Evolutionary conservation across 2,329 filamentous ascomycete genomes (phyloP).

Genomic region (Ascochyta pisi): DNA sequence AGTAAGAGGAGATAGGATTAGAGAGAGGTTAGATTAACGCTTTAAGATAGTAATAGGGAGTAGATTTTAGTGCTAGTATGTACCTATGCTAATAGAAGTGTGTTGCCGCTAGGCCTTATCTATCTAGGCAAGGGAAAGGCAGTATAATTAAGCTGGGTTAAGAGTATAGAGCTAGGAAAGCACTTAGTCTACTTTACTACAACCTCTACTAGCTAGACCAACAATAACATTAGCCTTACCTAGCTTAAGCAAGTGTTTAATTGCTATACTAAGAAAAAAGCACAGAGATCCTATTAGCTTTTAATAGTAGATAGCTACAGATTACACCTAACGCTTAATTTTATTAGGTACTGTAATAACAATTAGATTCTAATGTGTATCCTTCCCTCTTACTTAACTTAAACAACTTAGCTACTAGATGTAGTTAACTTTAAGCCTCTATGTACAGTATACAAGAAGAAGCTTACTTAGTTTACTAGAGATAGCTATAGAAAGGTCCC

Average conservation of each 20-base stretch:
- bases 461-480: too few species aligned
- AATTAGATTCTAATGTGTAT: too few species aligned
- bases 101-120: constrained; percentile 2
- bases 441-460: rapidly evolving
- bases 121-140: neutral
- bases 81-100: constrained; percentile 15
- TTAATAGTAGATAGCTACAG: neutral
- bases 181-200: constrained; percentile 1
- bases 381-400: too few species aligned
- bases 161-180: constrained; percentile 5
- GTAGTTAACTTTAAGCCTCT: too few species aligned
- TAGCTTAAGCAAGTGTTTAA: neutral
- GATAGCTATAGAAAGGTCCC: too few species aligned
- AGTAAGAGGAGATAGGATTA: neutral
- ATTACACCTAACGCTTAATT: too few species aligned
- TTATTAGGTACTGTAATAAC: too few species aligned
- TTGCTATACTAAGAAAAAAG: neutral
- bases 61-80: constrained; percentile 15
- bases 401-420: too few species aligned
- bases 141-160: constrained; percentile 14
- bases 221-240: neutral
- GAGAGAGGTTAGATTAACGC: too few species aligned
- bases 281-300: too few species aligned
- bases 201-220: neutral
- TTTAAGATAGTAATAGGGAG: constrained; percentile 8